Percentiles rank a stretch among this genome's conserved stretches.
These are phyloP conservation scores for Peziza echinospora DNA, from an alignment of 495 filamentous ascomycete genomes.

Conservation along the genomic window DNA sequence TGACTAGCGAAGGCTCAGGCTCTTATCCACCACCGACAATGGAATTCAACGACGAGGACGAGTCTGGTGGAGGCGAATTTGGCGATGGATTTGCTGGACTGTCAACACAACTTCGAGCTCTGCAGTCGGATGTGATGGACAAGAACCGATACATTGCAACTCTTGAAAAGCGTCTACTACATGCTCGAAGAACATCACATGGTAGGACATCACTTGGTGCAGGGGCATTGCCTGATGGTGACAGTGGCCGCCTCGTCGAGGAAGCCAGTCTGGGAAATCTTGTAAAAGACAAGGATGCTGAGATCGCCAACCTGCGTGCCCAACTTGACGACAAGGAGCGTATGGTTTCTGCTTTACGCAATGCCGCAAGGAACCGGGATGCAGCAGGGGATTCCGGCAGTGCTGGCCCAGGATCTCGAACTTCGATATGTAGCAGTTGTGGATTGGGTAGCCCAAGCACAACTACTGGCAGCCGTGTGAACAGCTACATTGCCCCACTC, in stretches of 20 bases:
- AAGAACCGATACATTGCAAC: slow-evolving; percentile 94
- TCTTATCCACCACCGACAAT: slow-evolving; percentile 21
- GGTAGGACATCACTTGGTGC: slow-evolving; percentile 46
- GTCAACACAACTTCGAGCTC: slow-evolving; percentile 57
- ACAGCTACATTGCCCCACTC: background rate
- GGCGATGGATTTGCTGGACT: slow-evolving; percentile 70
- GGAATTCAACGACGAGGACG: slow-evolving; percentile 33
- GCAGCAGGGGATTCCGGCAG: slow-evolving; percentile 43
- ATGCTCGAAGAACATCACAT: slow-evolving; percentile 78
- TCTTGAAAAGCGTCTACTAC: slow-evolving; percentile 72
- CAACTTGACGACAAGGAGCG: slow-evolving; percentile 87
- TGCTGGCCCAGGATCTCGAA: slow-evolving; percentile 15
- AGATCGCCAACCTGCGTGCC: slow-evolving; percentile 75
- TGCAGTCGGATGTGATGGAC: slow-evolving; percentile 82
- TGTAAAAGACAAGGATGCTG: slow-evolving; percentile 75
- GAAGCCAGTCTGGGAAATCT: slow-evolving; percentile 43
- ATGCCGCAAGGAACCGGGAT: slow-evolving; percentile 66
- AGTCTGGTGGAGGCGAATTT: slow-evolving; percentile 55
- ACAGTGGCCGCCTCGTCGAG: slow-evolving; percentile 37
- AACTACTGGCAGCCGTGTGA: background rate
- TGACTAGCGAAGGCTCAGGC: slow-evolving; percentile 12
- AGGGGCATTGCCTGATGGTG: slow-evolving; percentile 8
- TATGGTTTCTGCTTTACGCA: slow-evolving; percentile 79
- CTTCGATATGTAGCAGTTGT: slow-evolving; percentile 3
- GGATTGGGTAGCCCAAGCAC: background rate